These are phyloP conservation scores for Saxophila tyrrhenica DNA, from an alignment of 495 filamentous ascomycete species.

Conservation along the genomic window DNA sequence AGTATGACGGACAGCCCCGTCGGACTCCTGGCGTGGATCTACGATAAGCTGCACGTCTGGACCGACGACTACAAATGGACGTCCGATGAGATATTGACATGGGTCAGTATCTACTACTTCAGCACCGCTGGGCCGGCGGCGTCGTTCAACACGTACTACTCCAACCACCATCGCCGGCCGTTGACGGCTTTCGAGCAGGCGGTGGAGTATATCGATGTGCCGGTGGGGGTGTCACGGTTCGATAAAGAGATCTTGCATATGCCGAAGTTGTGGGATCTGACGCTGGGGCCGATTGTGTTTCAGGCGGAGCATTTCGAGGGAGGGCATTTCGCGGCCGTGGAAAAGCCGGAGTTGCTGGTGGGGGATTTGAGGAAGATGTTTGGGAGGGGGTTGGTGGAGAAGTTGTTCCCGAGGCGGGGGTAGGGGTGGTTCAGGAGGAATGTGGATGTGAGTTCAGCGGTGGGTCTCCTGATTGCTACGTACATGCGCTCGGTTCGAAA, in stretches of 20 bases:
- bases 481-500: too few species aligned
- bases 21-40: conserved; percentile 44
- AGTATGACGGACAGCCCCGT: conserved; percentile 41
- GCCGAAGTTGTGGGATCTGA: conserved; percentile 40
- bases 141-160: conserved; percentile 41
- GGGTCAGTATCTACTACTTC: conserved; percentile 44
- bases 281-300: conserved; percentile 41
- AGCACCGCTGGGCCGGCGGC: conserved; percentile 41
- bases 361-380: conserved; percentile 49
- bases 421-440: too few species aligned
- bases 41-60: conserved; percentile 43
- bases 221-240: conserved; percentile 44
- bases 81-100: conserved; percentile 44
- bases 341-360: conserved; percentile 43
- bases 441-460: too few species aligned
- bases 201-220: conserved; percentile 29
- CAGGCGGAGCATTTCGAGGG: conserved; percentile 37
- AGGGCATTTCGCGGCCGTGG: conserved; percentile 55
- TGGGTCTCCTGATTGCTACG: too few species aligned
- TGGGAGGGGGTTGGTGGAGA: too few species aligned
- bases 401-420: too few species aligned
- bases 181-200: not conserved
- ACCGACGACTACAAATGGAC: conserved; percentile 42
- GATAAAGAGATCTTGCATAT: conserved; percentile 40
- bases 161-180: conserved; percentile 22